A percentile compares a stretch with the other conserved stretches of the same genome.
Conservation (phyloP, 129 eudicot genomes). For the Flaveria sonorensis region DNA sequence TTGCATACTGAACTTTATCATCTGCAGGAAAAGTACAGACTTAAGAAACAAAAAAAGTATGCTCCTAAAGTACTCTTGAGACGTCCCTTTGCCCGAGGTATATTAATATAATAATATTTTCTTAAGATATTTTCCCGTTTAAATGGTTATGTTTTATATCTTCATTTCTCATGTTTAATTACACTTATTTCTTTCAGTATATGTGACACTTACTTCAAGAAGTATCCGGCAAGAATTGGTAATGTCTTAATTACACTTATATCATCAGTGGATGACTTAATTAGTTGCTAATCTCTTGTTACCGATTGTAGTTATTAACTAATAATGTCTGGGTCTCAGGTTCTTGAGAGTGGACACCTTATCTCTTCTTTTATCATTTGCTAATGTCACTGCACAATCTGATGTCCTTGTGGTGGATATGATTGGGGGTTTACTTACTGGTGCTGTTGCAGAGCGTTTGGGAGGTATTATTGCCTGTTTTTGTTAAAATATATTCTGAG, state of each 20-base stretch:
- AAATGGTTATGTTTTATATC: slow-evolving; percentile 1
- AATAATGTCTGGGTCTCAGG: slow-evolving; percentile 41
- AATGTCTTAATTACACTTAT: too few relatives aligned
- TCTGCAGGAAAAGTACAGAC: slow-evolving; percentile 85
- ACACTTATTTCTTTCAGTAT: slow-evolving; percentile 56
- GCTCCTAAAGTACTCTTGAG: slow-evolving; percentile 87
- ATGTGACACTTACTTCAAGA: slow-evolving; percentile 97
- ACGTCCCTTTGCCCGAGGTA: slow-evolving; percentile 96
- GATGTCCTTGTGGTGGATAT: slow-evolving; percentile 91
- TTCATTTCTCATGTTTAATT: slow-evolving; percentile 26
- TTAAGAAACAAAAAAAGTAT: slow-evolving; percentile 93
- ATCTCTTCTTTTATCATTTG: slow-evolving; percentile 81
- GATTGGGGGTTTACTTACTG: slow-evolving; percentile 85
- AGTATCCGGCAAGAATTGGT: slow-evolving; percentile 85
- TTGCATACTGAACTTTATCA: slow-evolving; percentile 20
- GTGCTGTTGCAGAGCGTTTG: slow-evolving; percentile 91
- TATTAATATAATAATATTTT: not conserved
- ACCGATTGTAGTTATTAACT: not conserved
- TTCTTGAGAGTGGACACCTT: slow-evolving; percentile 79
- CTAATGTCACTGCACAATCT: slow-evolving; percentile 73
- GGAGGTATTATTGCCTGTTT: slow-evolving; percentile 60
- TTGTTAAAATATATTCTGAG: not conserved
- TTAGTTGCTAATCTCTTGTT: not conserved
- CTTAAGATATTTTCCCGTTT: not conserved
- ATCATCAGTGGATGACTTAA: not conserved